phyloP scores from a whole-genome alignment of 108 stramenopile species.

The Nitzschia palea region DNA sequence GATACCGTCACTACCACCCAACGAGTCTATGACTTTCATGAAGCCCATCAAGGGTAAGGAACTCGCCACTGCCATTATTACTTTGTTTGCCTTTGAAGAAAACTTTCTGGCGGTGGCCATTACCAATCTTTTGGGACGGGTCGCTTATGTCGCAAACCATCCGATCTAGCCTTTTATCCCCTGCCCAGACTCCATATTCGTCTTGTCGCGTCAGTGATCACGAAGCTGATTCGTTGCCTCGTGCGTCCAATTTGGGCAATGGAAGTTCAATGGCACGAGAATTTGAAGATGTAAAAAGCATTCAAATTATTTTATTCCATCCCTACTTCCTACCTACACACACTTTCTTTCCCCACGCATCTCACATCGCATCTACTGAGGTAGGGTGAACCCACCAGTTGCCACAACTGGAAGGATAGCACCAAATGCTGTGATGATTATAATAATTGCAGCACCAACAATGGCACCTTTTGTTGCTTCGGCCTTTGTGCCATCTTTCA shows the following conservation, averaged over 20 bases:
- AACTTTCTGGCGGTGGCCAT: constrained; percentile 92
- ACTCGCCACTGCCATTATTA: constrained; percentile 60
- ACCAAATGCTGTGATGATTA: not conserved
- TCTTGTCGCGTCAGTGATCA: constrained; percentile 91
- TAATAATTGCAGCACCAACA: not conserved
- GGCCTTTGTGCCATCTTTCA: not conserved
- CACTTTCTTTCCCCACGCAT: not conserved
- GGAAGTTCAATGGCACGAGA: constrained; percentile 86
- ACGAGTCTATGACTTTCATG: constrained; percentile 93
- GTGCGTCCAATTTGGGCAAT: constrained; percentile 86
- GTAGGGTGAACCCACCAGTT: not conserved
- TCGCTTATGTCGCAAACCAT: constrained; percentile 90
- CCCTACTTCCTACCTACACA: not conserved
- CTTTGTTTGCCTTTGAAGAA: constrained; percentile 85
- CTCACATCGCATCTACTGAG: not conserved
- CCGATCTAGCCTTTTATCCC: constrained; percentile 90
- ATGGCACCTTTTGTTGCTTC: not conserved
- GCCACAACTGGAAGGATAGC: not conserved
- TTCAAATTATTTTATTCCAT: not conserved
- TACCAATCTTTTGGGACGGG: constrained; percentile 87
- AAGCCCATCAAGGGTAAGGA: constrained; percentile 51
- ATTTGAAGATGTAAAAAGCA: constrained; percentile 17
- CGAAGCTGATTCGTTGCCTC: constrained; percentile 85
- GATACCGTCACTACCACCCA: constrained; percentile 85
- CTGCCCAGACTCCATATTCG: constrained; percentile 91